Conservation (phyloP, 2,329 filamentous ascomycete species). For the Raffaelea arxii region DNA sequence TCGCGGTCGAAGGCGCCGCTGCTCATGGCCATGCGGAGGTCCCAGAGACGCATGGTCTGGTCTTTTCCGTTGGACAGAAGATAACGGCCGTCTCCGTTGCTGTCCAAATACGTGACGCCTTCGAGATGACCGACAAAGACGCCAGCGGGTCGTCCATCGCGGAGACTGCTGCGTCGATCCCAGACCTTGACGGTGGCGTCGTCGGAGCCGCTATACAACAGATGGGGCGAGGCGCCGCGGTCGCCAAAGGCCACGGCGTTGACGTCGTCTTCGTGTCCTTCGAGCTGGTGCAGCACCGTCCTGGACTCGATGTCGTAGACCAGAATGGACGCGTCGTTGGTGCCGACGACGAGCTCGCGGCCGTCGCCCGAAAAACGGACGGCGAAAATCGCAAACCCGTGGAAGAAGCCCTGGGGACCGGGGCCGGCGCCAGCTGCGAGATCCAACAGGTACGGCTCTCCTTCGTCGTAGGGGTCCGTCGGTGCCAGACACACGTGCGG, state of each 20-base stretch:
- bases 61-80: slow-evolving; percentile 93
- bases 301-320: slow-evolving; percentile 88
- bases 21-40: slow-evolving; percentile 79
- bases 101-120: slow-evolving; percentile 59
- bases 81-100: slow-evolving; percentile 65
- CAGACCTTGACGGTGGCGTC: slow-evolving; percentile 92
- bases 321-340: slow-evolving; percentile 66
- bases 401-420: slow-evolving; percentile 18
- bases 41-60: slow-evolving; percentile 96
- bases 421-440: slow-evolving; percentile 41
- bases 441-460: slow-evolving; percentile 72
- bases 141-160: slow-evolving; percentile 62
- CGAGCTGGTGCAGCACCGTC: slow-evolving; percentile 61
- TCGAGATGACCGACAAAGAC: slow-evolving; percentile 59
- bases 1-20: slow-evolving; percentile 51
- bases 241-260: slow-evolving; percentile 97
- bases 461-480: slow-evolving; percentile 73
- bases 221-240: slow-evolving; percentile 76
- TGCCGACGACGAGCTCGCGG: slow-evolving; percentile 81
- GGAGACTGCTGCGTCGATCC: slow-evolving; percentile 90
- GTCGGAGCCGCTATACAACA: slow-evolving; percentile 91
- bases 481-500: slow-evolving; percentile 76
- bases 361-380: slow-evolving; percentile 89
- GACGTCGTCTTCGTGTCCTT: slow-evolving; percentile 78
- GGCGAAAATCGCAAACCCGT: slow-evolving; percentile 79